These are phyloP conservation scores for Perkinsela sp. DNA, from an alignment of 208 protist genomes.

Conservation along the genomic window DNA sequence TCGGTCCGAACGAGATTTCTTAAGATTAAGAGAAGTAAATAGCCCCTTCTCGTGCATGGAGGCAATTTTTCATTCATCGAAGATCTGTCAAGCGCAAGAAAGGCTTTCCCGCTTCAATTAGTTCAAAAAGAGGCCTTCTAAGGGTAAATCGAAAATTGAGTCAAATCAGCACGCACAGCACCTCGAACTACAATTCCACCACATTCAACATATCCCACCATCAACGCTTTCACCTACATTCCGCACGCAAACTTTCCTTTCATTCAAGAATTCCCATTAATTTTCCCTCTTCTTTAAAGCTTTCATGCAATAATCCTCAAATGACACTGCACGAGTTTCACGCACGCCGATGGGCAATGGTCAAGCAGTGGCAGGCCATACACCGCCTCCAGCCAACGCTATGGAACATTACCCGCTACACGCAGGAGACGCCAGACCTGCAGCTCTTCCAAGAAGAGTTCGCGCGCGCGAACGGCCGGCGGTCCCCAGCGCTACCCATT, in stretches of 20 bases:
- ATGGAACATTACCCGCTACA: neutral
- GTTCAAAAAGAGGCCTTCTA: no score
- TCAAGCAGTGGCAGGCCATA: neutral
- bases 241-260: neutral
- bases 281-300: neutral
- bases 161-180: no score
- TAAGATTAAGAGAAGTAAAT: no score
- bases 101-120: no score
- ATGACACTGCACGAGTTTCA: neutral
- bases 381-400: neutral
- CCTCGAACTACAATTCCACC: no score
- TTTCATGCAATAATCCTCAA: neutral
- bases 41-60: no score
- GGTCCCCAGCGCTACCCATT: neutral
- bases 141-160: no score
- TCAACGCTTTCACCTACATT: no score
- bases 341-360: neutral
- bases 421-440: neutral
- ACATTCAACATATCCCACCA: no score
- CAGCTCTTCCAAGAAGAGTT: conserved; percentile 1
- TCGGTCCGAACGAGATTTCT: no score
- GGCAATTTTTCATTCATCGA: no score
- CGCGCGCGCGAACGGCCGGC: neutral
- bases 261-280: neutral
- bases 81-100: no score